These are phyloP conservation scores for Aspergillus amoenus DNA, from an alignment of 2,329 filamentous ascomycete species.

Conservation along the genomic window DNA sequence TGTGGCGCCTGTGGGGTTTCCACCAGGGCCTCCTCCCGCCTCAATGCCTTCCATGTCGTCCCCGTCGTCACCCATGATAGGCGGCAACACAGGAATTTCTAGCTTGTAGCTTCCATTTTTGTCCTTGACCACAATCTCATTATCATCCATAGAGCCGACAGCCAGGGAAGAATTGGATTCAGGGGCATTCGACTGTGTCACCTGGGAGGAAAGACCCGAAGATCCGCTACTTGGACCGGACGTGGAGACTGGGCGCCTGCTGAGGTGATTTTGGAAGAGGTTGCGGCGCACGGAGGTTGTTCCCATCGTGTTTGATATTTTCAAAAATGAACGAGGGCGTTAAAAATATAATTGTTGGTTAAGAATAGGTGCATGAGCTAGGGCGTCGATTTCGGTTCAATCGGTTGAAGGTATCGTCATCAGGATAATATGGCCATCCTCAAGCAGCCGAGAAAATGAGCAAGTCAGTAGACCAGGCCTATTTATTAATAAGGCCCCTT, in stretches of 20 bases:
- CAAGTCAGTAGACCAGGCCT: background rate
- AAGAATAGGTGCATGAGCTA: background rate
- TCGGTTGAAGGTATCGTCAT: background rate
- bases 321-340: background rate
- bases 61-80: conserved; percentile 36
- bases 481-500: background rate
- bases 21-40: conserved; percentile 50
- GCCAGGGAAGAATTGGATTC: conserved; percentile 23
- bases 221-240: conserved; percentile 16
- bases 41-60: conserved; percentile 46
- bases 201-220: conserved; percentile 25
- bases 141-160: conserved; percentile 31
- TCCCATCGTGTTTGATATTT: conserved; percentile 21
- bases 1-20: conserved; percentile 53
- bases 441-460: background rate
- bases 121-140: conserved; percentile 52
- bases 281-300: conserved; percentile 44
- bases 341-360: background rate
- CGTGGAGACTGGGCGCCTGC: conserved; percentile 40
- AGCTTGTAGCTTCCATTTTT: conserved; percentile 50
- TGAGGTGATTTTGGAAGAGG: conserved; percentile 46
- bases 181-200: conserved; percentile 20
- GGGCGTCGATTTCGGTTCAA: background rate
- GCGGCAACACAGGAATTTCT: conserved; percentile 45
- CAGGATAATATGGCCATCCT: background rate